Conservation (phyloP, 2,329 filamentous ascomycete genomes). For the Setomelanomma holmii region DNA sequence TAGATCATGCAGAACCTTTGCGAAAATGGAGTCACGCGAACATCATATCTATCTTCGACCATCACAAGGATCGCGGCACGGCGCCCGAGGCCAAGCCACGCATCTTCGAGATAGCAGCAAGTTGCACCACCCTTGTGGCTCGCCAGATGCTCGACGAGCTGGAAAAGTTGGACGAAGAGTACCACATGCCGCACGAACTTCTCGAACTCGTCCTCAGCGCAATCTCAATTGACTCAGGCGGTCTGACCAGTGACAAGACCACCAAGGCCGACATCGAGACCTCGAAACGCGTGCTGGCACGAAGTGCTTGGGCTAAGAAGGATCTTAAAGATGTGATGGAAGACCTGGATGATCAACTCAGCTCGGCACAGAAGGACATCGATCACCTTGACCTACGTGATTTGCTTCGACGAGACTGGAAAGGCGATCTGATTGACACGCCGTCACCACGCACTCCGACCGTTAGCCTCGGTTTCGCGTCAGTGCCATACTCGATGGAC, state of each 20-base stretch:
- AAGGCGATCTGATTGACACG: slow-evolving; percentile 57
- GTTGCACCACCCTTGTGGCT: slow-evolving; percentile 56
- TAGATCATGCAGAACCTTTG: slow-evolving; percentile 54
- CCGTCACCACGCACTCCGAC: slow-evolving; percentile 55
- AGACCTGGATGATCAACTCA: slow-evolving; percentile 50
- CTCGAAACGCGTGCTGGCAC: slow-evolving; percentile 49
- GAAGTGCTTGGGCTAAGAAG: slow-evolving; percentile 52
- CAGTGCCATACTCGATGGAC: slow-evolving; percentile 56
- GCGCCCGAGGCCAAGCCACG: slow-evolving; percentile 53
- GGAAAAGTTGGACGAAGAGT: slow-evolving; percentile 53
- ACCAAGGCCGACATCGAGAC: slow-evolving; percentile 51
- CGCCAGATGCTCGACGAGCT: slow-evolving; percentile 57
- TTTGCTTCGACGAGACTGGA: slow-evolving; percentile 57
- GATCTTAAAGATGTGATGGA: slow-evolving; percentile 53
- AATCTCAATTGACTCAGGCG: slow-evolving; percentile 56
- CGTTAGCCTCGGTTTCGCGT: slow-evolving; percentile 56
- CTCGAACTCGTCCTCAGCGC: slow-evolving; percentile 57
- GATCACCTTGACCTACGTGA: slow-evolving; percentile 52
- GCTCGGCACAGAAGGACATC: slow-evolving; percentile 53
- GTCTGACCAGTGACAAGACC: slow-evolving; percentile 45
- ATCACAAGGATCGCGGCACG: slow-evolving; percentile 54
- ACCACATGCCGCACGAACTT: slow-evolving; percentile 58
- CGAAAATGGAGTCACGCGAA: slow-evolving; percentile 53
- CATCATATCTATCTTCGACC: slow-evolving; percentile 57
- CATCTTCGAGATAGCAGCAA: slow-evolving; percentile 54